Evolutionary conservation across 129 eudicot genomes (phyloP).

Genomic region (Lactuca saligna): DNA sequence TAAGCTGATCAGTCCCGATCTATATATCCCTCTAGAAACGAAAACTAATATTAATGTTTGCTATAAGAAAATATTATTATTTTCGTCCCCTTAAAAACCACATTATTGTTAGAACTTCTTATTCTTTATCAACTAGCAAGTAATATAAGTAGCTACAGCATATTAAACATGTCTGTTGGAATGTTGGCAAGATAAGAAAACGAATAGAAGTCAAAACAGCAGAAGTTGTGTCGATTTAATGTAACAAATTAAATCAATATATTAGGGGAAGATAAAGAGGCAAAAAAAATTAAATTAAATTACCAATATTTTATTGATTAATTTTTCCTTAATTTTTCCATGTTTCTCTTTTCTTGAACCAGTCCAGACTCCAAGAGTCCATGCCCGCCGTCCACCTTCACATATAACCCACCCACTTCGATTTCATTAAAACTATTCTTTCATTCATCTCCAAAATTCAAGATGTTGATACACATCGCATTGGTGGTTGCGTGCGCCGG

Average conservation of each 20-base stretch:
- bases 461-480: constrained; percentile 40
- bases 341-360: constrained; percentile 17
- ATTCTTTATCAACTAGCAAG: not conserved
- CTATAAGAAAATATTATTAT: too few species aligned
- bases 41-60: too few species aligned
- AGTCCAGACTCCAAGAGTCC: constrained; percentile 10
- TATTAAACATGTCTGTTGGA: constrained; percentile 2
- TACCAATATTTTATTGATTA: not conserved
- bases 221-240: not conserved
- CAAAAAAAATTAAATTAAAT: not conserved
- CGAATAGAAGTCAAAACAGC: not conserved
- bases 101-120: not conserved
- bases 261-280: not conserved
- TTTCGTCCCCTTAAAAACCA: too few species aligned
- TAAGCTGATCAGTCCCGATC: too few species aligned
- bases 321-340: not conserved
- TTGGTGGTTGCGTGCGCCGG: constrained; percentile 33
- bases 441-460: not conserved
- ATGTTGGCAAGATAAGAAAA: not conserved
- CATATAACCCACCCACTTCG: constrained; percentile 23
- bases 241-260: not conserved
- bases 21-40: too few species aligned
- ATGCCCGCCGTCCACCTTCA: constrained; percentile 31
- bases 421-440: not conserved
- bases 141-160: constrained; percentile 16